Evolutionary conservation across 768 basidiomycete genomes (phyloP).

Genomic region (Gyrodon lividus): DNA sequence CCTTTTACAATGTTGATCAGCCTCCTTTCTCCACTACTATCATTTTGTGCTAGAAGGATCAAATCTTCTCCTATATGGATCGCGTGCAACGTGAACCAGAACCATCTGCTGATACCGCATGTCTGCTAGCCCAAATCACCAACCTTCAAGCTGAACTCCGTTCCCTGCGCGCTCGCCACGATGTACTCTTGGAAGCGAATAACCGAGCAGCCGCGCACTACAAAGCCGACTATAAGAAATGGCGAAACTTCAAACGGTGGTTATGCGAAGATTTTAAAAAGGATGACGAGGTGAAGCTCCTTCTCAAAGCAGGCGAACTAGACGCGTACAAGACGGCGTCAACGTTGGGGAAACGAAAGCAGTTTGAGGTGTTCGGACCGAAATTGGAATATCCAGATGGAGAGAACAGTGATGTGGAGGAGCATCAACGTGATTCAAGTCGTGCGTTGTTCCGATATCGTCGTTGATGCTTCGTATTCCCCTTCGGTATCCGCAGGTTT

Average conservation of each 20-base stretch:
- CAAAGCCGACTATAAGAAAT: slow-evolving; percentile 53
- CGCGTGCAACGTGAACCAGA: slow-evolving; percentile 5
- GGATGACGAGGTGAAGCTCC: slow-evolving; percentile 27
- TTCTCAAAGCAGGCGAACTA: slow-evolving; percentile 30
- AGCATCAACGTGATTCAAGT: slow-evolving; percentile 4
- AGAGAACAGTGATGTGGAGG: slow-evolving; percentile 8
- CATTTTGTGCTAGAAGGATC: no score
- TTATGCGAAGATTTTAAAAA: slow-evolving; percentile 35
- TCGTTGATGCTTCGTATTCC: neutral
- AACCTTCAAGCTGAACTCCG: slow-evolving; percentile 33
- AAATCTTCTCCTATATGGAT: neutral
- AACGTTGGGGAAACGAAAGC: slow-evolving; percentile 28
- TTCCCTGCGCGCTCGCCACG: slow-evolving; percentile 42
- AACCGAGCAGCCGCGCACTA: slow-evolving; percentile 47
- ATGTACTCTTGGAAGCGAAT: slow-evolving; percentile 43
- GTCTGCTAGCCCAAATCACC: slow-evolving; percentile 13
- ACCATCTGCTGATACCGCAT: neutral
- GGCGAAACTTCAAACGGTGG: slow-evolving; percentile 47
- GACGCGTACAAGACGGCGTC: slow-evolving; percentile 22
- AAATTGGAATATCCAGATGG: slow-evolving; percentile 5
- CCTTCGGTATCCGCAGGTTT: neutral
- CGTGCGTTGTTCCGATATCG: neutral
- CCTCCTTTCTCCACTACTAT: neutral
- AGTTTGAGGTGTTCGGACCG: slow-evolving; percentile 20
- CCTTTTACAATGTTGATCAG: neutral